Evolutionary conservation across 192 early-diverging fungal species (phyloP), one percentile per base, ranked within the genome.

Genomic region (Allomyces arbusculus): DNA sequence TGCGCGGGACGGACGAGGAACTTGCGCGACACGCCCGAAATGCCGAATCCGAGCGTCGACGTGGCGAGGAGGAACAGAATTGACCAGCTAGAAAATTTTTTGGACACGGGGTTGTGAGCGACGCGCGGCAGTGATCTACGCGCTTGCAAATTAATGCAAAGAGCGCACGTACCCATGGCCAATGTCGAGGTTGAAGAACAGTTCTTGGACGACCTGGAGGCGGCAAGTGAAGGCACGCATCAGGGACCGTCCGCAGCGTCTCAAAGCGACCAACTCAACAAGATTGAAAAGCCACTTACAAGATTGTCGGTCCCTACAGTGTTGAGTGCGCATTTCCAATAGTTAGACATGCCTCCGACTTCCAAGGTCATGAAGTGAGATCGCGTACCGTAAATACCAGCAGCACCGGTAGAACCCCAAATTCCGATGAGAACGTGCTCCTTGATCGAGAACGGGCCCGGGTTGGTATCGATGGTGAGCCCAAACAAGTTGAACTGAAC

Each of bases 371-470:
- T 40, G 33, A 7, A 7, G 3, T 40, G 33, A 40, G 33, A 40
- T 40, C 7, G 33, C 33, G 33, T 40, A 40, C 33, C 87, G 71
- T 88, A 87, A 58, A 84, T 77, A 20, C 84, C 84, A 45, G 82
- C 82, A 10, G 79, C 84, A 25, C 81, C 83, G 23, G 84, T 79
- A 58, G 82, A 83, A 40, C 84, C 85, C 73, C 90, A 85, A 62
- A 92, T 79, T 11, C 82, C 83, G 44, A 91, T 87, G 14, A 95
- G 76, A 4, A 87, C 90, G 69, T 92, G 89, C 67, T 91, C 92
- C 72, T 95, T 95, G 69, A 91, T 84, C 67, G 78, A 84, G 76
- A 92, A 94, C 16, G 86, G 91, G 0, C 91, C 91, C 0, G 88
- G 86, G 67, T 94, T 94, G 44, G 90, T 77, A 19, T 40, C 33